Percentiles rank a stretch among this genome's conserved stretches.
phyloP scores from a whole-genome alignment of 495 filamentous ascomycete species.

The Ramalina intermedia region DNA sequence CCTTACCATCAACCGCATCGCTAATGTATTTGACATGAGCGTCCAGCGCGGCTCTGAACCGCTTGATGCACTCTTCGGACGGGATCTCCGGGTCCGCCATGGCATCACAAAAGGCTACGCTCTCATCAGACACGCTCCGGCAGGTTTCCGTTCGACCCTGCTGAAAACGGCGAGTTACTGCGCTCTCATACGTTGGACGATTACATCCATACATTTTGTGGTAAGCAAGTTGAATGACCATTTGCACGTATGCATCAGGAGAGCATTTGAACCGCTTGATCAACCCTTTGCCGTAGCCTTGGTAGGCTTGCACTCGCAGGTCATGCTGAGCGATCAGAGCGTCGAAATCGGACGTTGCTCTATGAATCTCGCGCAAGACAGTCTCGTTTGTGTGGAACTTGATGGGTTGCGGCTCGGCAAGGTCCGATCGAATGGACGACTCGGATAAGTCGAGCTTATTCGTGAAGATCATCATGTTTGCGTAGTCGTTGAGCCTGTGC shows the following conservation, averaged over 20 bases:
- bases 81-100: constrained; percentile 53
- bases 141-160: constrained; percentile 94
- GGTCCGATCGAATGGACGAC: constrained; percentile 58
- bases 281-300: constrained; percentile 93
- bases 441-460: constrained; percentile 80
- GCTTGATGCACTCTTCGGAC: constrained; percentile 46
- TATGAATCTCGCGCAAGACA: constrained; percentile 58
- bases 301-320: constrained; percentile 84
- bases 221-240: constrained; percentile 98
- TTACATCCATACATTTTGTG: constrained; percentile 98
- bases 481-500: constrained; percentile 86
- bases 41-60: constrained; percentile 69
- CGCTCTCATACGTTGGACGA: constrained; percentile 95
- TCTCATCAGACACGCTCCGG: constrained; percentile 81
- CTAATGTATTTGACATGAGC: constrained; percentile 81
- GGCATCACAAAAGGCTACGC: constrained; percentile 77
- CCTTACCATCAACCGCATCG: constrained; percentile 78
- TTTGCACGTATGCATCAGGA: constrained; percentile 94
- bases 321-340: constrained; percentile 75
- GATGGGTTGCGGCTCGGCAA: constrained; percentile 66
- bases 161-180: constrained; percentile 86
- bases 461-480: constrained; percentile 77
- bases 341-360: constrained; percentile 60
- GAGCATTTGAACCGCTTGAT: constrained; percentile 99
- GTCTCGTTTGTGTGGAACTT: constrained; percentile 62